Percentiles rank a stretch among this genome's conserved stretches.
phyloP scores from a whole-genome alignment of 1,284 basidiomycete genomes.

The Naganishia sp. region DNA sequence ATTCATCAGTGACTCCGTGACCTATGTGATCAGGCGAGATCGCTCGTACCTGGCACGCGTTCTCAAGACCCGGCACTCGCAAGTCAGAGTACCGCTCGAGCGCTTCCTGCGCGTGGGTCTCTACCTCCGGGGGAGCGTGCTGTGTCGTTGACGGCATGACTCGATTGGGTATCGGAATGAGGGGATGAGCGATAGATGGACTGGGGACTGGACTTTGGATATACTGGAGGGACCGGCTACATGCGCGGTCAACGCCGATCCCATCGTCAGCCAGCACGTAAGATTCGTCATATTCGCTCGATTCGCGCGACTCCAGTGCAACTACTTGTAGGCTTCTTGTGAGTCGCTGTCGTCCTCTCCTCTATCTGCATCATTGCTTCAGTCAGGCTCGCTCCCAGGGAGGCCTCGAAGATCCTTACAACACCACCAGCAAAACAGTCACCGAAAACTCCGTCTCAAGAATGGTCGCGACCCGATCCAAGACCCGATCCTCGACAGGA shows the following conservation, averaged over 20 bases:
- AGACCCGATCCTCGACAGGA: slow-evolving; percentile 14
- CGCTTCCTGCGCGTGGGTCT: slow-evolving; percentile 9
- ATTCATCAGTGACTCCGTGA: not conserved
- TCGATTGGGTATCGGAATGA: not conserved
- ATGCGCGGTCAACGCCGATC: not conserved
- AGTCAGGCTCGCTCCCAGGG: too few species aligned
- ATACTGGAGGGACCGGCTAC: too few species aligned
- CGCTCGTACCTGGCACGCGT: slow-evolving; percentile 11
- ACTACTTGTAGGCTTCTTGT: too few species aligned
- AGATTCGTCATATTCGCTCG: not conserved
- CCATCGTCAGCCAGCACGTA: not conserved
- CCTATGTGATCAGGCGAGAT: not conserved
- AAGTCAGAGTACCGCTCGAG: slow-evolving; percentile 14
- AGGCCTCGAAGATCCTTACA: not conserved
- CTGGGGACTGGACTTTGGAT: too few species aligned
- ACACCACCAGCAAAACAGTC: not conserved
- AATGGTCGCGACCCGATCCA: slow-evolving; percentile 30
- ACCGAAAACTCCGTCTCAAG: not conserved
- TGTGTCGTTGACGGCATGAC: not conserved
- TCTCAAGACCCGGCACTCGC: slow-evolving; percentile 5
- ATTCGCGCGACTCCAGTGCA: too few species aligned
- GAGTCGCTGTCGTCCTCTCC: not conserved
- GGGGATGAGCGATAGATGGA: not conserved
- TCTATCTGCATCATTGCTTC: not conserved
- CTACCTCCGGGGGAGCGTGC: not conserved